These are phyloP conservation scores for Pseudogymnoascus sp. DNA, from an alignment of 2,329 filamentous ascomycete species.

Conservation along the genomic window DNA sequence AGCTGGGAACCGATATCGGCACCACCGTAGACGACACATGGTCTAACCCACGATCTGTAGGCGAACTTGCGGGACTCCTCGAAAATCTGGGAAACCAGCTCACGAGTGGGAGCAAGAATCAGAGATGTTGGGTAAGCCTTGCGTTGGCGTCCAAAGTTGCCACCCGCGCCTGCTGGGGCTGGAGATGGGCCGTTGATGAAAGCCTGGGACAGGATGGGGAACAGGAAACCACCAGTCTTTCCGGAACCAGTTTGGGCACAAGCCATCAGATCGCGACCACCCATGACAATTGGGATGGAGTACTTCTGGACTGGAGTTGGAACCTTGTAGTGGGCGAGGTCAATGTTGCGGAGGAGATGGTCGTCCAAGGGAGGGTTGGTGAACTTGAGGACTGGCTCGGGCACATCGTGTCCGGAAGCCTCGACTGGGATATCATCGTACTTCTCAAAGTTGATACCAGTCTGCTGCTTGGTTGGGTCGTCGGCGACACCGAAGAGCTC, in stretches of 20 bases:
- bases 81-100: constrained; percentile 97
- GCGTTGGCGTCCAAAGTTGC: constrained; percentile 82
- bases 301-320: constrained; percentile 99
- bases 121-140: constrained; percentile 96
- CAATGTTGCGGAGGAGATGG: constrained; percentile 87
- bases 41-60: constrained; percentile 97
- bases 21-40: constrained; percentile 97
- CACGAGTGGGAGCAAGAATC: constrained; percentile 92
- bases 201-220: constrained; percentile 96
- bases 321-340: constrained; percentile 86
- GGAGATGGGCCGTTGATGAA: constrained; percentile 79
- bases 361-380: constrained; percentile 92
- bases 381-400: constrained; percentile 84
- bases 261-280: constrained; percentile 95
- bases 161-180: constrained; percentile 52
- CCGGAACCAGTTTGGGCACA: constrained; percentile 99
- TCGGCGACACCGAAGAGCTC: constrained; percentile 89
- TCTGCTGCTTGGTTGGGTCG: constrained; percentile 90
- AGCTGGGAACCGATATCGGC: constrained; percentile 97
- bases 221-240: constrained; percentile 99
- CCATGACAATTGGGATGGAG: constrained; percentile 98
- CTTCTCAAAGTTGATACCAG: constrained; percentile 99
- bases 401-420: constrained; percentile 86
- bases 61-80: constrained; percentile 97
- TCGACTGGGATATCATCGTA: constrained; percentile 99